Evolutionary conservation across 352 stramenopile genomes (phyloP).

Genomic region (Globisporangium iwayamae): DNA sequence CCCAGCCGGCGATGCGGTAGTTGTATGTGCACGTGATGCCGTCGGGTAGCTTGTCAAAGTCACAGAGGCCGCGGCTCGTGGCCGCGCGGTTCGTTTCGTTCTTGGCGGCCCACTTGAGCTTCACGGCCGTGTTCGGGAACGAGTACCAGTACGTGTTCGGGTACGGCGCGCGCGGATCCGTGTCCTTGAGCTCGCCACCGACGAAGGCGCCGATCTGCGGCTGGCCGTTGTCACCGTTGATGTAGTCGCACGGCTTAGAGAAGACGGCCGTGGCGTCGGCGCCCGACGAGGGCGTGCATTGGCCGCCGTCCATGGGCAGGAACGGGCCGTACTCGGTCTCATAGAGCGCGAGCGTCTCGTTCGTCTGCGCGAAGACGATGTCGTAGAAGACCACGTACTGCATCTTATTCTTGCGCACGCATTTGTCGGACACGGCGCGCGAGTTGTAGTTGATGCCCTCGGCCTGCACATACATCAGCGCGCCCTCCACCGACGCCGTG

Average conservation of each 20-base stretch:
- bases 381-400: constrained; percentile 84
- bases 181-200: constrained; percentile 41
- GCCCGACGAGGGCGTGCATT: constrained; percentile 44
- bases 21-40: constrained; percentile 67
- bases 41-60: constrained; percentile 27
- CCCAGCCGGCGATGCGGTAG: constrained; percentile 67
- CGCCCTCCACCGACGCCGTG: constrained; percentile 42
- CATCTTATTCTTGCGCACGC: constrained; percentile 74
- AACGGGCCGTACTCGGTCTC: constrained; percentile 65
- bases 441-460: constrained; percentile 51
- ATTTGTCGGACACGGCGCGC: constrained; percentile 11
- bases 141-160: constrained; percentile 78
- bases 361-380: constrained; percentile 68
- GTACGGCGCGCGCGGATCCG: constrained; percentile 58
- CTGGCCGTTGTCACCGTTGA: constrained; percentile 64
- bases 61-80: constrained; percentile 1
- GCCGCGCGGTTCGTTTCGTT: neutral
- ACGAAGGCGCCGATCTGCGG: constrained; percentile 69
- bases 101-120: neutral
- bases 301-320: constrained; percentile 63
- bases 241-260: constrained; percentile 61
- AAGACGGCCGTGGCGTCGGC: constrained; percentile 28
- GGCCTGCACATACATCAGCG: constrained; percentile 47
- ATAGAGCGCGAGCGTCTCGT: constrained; percentile 71
- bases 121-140: constrained; percentile 67